Evolutionary conservation across 1,139 yeast genomes (phyloP).

Genomic region (Nakaseomyces nivariensis): DNA sequence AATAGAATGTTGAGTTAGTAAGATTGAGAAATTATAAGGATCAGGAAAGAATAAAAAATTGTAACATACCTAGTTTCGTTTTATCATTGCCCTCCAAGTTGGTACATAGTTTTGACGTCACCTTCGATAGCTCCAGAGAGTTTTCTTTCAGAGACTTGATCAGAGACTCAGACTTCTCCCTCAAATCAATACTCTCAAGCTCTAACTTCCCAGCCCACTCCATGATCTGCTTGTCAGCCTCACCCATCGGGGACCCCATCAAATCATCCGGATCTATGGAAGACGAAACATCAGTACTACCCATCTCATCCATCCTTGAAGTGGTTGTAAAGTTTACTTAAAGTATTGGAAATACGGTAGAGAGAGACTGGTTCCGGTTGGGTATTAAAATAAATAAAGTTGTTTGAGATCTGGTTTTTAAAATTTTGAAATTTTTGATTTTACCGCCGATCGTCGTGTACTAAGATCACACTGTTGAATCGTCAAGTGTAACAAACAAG

Average conservation of each 20-base stretch:
- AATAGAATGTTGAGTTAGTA: too few relatives aligned
- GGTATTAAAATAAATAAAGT: neutral
- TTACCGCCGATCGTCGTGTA: neutral
- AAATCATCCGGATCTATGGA: neutral
- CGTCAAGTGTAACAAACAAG: too few relatives aligned
- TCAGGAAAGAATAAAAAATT: neutral
- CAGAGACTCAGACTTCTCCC: slow-evolving; percentile 29
- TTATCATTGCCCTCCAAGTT: neutral
- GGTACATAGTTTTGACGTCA: neutral
- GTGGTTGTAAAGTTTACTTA: neutral
- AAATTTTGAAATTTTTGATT: neutral
- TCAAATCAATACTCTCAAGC: slow-evolving; percentile 35
- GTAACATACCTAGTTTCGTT: neutral
- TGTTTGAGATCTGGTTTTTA: neutral
- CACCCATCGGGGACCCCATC: slow-evolving; percentile 14
- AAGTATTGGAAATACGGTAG: too few relatives aligned
- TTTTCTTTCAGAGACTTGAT: slow-evolving; percentile 10
- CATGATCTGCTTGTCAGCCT: slow-evolving; percentile 30
- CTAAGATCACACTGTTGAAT: neutral
- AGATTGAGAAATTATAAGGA: too few relatives aligned
- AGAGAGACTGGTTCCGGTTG: neutral
- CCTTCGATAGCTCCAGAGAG: neutral
- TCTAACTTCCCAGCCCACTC: slow-evolving; percentile 40
- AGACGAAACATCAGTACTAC: slow-evolving; percentile 1
- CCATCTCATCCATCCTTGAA: neutral